phyloP scores from a whole-genome alignment of 2,329 filamentous ascomycete genomes.

The Aspergillus piperis region DNA sequence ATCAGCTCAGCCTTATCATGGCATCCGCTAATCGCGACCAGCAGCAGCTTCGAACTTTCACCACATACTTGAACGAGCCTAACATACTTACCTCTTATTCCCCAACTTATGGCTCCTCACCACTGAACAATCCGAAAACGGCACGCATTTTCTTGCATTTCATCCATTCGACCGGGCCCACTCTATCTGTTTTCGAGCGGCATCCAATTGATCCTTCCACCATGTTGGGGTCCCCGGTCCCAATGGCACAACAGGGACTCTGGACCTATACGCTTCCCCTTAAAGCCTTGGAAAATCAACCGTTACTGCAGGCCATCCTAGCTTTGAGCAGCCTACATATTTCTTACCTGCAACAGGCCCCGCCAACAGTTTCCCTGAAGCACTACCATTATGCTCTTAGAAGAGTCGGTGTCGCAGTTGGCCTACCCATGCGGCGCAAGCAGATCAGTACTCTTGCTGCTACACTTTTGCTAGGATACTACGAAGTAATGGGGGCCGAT shows the following conservation, averaged over 20 bases:
- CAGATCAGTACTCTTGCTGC: conserved; percentile 84
- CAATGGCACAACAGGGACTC: conserved; percentile 58
- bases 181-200: conserved; percentile 83
- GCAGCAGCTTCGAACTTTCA: conserved; percentile 52
- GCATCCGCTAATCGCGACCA: conserved; percentile 47
- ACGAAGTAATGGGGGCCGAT: conserved; percentile 92
- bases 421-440: conserved; percentile 66
- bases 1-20: conserved; percentile 47
- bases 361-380: conserved; percentile 78
- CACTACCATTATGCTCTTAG: conserved; percentile 88
- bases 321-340: conserved; percentile 86
- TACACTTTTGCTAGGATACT: conserved; percentile 82
- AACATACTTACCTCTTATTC: conserved; percentile 64
- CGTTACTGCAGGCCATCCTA: conserved; percentile 85
- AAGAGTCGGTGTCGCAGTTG: conserved; percentile 73
- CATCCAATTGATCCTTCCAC: conserved; percentile 72
- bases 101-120: conserved; percentile 66
- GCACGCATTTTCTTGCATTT: conserved; percentile 89
- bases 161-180: conserved; percentile 81
- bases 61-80: conserved; percentile 49
- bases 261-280: conserved; percentile 80
- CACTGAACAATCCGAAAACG: conserved; percentile 77
- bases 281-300: conserved; percentile 80
- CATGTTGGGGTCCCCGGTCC: conserved; percentile 64
- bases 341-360: conserved; percentile 73